Base-by-base conservation (phyloP, 1,139 yeast species). In the Wickerhamomyces sp. region DNA sequence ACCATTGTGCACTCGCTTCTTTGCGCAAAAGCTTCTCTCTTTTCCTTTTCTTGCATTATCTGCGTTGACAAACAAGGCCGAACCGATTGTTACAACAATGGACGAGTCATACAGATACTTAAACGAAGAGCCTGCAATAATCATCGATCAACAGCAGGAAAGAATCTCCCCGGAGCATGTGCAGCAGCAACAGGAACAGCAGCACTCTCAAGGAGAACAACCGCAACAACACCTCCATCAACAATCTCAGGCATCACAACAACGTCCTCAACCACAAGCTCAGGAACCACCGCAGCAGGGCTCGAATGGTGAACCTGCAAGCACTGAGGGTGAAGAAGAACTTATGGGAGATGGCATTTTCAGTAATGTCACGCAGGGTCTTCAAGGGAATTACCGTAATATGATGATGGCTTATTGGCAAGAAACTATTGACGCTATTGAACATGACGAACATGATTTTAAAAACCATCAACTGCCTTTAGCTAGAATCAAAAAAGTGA, bases 351-450 rank as follows among this genome's bases (percentile, higher is more conserved):
- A 65, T 34, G 92, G 88, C 40, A 94, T 90, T 3, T 92, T 92
- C 61, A 78, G 82, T 49, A 92, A 92, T 59, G 97, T 92, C 5
- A 96, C 95, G 1, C 97, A 88, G 58, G 98, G 98, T 1, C 70
- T 92, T 30, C 72, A 74, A 1, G 96, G 96, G 1, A 78, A 76
- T 44, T 84, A 89, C 62, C 74, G 89, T 46, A 92, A 87, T 52
- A 75, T 82, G 67, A 85, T 92, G 92, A 82, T 90, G 76, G 90
- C 85, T 49, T 92, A 90, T 61, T 92, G 98, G 98, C 98, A 92
- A 65, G 95, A 86, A 54, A 80, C 92, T 10, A 90, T 92, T 61
- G 89, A 89, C 60, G 78, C 83, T 43, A 88, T 92, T 40, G 98
- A 92, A 41, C 84, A 81, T 50, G 90, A 82, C 49, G 90, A 84